phyloP scores from a whole-genome alignment of 2,329 filamentous ascomycete species.

The Trichophyton benhamiae region DNA sequence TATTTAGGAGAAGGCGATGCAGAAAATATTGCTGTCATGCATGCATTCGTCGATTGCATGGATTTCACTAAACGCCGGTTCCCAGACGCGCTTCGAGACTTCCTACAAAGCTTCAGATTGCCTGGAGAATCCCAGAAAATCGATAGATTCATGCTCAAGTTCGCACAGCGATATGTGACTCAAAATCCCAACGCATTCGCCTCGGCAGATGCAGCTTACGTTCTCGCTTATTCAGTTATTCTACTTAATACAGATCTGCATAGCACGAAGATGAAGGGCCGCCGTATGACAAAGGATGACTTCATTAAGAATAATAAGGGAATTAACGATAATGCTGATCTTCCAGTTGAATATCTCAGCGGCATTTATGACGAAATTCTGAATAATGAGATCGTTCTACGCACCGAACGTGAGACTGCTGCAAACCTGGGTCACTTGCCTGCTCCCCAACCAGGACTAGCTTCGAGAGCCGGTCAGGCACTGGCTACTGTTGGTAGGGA shows the following conservation, averaged over 20 bases:
- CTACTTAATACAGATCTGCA: constrained; percentile 93
- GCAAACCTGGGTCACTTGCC: constrained; percentile 59
- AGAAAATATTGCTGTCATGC: constrained; percentile 93
- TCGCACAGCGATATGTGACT: constrained; percentile 86
- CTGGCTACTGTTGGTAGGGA: constrained; percentile 87
- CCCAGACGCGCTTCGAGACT: constrained; percentile 79
- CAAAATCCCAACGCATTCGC: constrained; percentile 96
- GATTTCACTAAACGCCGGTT: constrained; percentile 86
- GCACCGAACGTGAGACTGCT: constrained; percentile 80
- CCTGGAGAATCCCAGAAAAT: constrained; percentile 98
- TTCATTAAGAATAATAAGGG: constrained; percentile 99
- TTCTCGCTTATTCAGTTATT: constrained; percentile 91
- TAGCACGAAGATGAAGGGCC: constrained; percentile 67
- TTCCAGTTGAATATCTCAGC: constrained; percentile 82
- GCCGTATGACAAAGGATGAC: constrained; percentile 87
- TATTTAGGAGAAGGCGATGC: constrained; percentile 88
- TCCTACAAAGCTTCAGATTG: constrained; percentile 85
- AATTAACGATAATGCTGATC: constrained; percentile 90
- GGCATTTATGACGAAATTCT: constrained; percentile 88
- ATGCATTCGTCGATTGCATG: constrained; percentile 92
- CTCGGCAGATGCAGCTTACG: constrained; percentile 94
- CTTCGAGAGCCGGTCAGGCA: constrained; percentile 74
- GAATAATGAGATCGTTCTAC: constrained; percentile 82
- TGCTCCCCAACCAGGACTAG: constrained; percentile 54
- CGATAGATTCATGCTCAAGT: constrained; percentile 98